Evolutionary conservation across 495 filamentous ascomycete genomes (phyloP).

Genomic region (Penicillium lividum): DNA sequence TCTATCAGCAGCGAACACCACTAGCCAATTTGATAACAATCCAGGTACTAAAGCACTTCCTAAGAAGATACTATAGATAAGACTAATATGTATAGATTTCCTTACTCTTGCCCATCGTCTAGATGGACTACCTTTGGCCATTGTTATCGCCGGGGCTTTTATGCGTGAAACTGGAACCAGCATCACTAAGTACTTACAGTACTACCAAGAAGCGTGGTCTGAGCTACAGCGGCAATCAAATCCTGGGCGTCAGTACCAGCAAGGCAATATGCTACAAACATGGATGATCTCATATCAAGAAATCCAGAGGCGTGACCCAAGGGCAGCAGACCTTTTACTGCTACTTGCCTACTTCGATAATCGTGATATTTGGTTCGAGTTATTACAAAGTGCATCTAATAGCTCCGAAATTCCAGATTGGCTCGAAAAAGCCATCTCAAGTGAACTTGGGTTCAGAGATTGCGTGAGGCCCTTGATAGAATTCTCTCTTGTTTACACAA

Average conservation of each 20-base stretch:
- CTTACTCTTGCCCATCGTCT: conserved; percentile 29
- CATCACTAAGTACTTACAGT: conserved; percentile 36
- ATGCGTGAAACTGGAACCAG: conserved; percentile 38
- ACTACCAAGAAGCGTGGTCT: conserved; percentile 43
- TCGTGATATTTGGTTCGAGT: conserved; percentile 53
- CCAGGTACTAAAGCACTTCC: conserved; percentile 11
- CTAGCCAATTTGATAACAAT: conserved; percentile 16
- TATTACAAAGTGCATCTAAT: conserved; percentile 26
- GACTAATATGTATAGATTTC: conserved; percentile 25
- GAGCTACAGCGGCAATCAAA: conserved; percentile 33
- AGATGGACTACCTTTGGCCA: conserved; percentile 45
- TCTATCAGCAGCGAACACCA: conserved; percentile 4
- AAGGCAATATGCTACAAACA: conserved; percentile 44
- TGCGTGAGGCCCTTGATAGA: conserved; percentile 30
- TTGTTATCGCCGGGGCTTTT: conserved; percentile 44
- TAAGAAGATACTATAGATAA: conserved; percentile 4
- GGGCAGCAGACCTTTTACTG: conserved; percentile 41
- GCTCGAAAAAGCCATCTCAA: conserved; percentile 29
- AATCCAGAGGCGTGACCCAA: conserved; percentile 34
- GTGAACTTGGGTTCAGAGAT: conserved; percentile 30
- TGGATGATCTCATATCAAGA: conserved; percentile 47
- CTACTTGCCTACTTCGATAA: conserved; percentile 51
- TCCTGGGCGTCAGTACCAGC: conserved; percentile 33
- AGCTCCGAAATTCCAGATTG: conserved; percentile 24
- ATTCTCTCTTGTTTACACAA: conserved; percentile 34